phyloP scores from a whole-genome alignment of 2,329 filamentous ascomycete species.

The Colletotrichum lindemuthianum region DNA sequence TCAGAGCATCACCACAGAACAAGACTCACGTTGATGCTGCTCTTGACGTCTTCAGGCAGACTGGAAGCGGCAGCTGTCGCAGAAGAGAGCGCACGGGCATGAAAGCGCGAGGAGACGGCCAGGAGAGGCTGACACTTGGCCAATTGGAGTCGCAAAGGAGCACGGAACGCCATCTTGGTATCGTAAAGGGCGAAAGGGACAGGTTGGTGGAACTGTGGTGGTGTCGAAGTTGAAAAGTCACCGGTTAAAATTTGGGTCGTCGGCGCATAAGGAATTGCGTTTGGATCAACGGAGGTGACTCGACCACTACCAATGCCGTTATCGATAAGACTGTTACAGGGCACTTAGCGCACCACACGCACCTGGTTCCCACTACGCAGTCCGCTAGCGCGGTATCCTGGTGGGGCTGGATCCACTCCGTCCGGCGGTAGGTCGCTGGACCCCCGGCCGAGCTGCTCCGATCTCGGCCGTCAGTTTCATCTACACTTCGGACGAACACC shows the following conservation, averaged over 20 bases:
- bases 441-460: no score
- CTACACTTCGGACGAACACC: no score
- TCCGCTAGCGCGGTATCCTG: no score
- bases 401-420: no score
- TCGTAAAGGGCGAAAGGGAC: slow-evolving; percentile 1
- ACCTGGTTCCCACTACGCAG: no score
- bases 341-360: no score
- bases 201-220: slow-evolving; percentile 5
- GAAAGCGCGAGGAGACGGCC: slow-evolving; percentile 41
- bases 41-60: slow-evolving; percentile 45
- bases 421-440: no score
- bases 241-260: slow-evolving; percentile 28
- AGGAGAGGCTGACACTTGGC: slow-evolving; percentile 39
- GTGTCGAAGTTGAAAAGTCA: slow-evolving; percentile 14
- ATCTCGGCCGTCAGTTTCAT: no score
- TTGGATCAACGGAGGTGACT: slow-evolving; percentile 26
- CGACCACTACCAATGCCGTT: slow-evolving; percentile 1
- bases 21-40: slow-evolving; percentile 47
- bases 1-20: no score
- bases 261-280: slow-evolving; percentile 4
- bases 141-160: slow-evolving; percentile 51
- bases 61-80: slow-evolving; percentile 49
- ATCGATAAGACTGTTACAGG: slow-evolving; percentile 26
- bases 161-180: slow-evolving; percentile 51
- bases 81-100: slow-evolving; percentile 45